phyloP scores from a whole-genome alignment of 75 land plant species.

The Selaginella moellendorffii region DNA sequence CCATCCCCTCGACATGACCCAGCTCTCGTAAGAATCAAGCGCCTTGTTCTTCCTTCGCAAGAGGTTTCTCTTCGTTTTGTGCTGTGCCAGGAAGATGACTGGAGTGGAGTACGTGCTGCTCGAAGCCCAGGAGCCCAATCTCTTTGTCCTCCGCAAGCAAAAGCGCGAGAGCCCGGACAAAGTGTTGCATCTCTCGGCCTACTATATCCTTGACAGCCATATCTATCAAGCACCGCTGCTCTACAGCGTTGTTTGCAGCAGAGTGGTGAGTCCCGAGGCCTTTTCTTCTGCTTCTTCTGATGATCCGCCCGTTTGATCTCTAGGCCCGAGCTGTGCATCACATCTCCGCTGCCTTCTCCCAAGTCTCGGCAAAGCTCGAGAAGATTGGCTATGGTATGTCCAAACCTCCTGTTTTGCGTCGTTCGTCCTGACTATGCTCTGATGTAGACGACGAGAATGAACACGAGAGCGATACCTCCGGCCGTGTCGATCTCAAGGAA shows the following conservation, averaged over 20 bases:
- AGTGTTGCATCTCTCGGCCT: slow-evolving; percentile 61
- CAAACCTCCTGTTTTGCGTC: too few species aligned
- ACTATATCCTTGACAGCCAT: slow-evolving; percentile 84
- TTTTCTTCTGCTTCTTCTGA: too few species aligned
- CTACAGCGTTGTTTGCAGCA: slow-evolving; percentile 66
- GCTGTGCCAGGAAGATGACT: slow-evolving; percentile 66
- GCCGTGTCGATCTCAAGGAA: slow-evolving; percentile 65
- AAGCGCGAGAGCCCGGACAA: slow-evolving; percentile 90
- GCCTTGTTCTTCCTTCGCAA: neutral
- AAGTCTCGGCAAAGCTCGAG: slow-evolving; percentile 75
- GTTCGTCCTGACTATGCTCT: too few species aligned
- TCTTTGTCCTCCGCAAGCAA: slow-evolving; percentile 85
- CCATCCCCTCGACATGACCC: slow-evolving; percentile 82
- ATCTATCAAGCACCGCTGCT: slow-evolving; percentile 97
- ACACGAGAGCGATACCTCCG: slow-evolving; percentile 32
- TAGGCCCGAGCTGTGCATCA: slow-evolving; percentile 80
- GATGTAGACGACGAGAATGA: slow-evolving; percentile 31
- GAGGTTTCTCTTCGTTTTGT: neutral
- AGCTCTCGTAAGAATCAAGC: slow-evolving; percentile 52
- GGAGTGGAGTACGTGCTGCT: slow-evolving; percentile 72
- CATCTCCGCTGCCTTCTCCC: slow-evolving; percentile 74
- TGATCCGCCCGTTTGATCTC: too few species aligned
- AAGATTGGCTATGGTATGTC: slow-evolving; percentile 98
- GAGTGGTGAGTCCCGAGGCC: slow-evolving; percentile 71
- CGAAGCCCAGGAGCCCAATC: slow-evolving; percentile 86